Evolutionary conservation across 2,329 filamentous ascomycete species (phyloP), one percentile per base, ranked within the genome.

Genomic region (Alternaria ventricosa): DNA sequence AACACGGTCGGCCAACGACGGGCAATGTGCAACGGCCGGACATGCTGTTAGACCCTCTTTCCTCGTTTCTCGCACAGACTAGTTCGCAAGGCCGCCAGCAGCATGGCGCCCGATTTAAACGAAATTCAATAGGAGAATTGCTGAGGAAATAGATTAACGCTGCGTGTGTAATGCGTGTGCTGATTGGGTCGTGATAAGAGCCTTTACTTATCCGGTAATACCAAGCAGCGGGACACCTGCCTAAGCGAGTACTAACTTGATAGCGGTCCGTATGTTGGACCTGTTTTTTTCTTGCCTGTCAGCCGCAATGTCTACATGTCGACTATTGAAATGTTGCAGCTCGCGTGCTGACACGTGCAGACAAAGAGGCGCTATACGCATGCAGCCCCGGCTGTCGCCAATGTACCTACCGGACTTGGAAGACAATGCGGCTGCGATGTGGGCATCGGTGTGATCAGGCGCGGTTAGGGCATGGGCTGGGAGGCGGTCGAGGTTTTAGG

Each of bases 111-210:
- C 6, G 28, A 23, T 22, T 36, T 30, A 30, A 53, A 20, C 28
- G 12, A 53, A 53, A 53, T 53, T 51, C 49, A 53, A 36, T 53
- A 53, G 49, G 49, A 36, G 49, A 53, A 41, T 15, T 46, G 13
- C 25, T 27, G 11, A 50, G 28, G 11, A 54, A 33, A 53, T 54
- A 59, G 33, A 62, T 62, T 54, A 22, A 30, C 13, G 44, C 28
- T 51, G 54, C 30, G 25, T 53, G 9, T 49, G 22, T 51, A 25
- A 44, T 22, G 9, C n/a, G 12, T 7, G 9, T 15, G 15, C 15
- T 60, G 25, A 63, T 63, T 60, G 60, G 60, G 60, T n/a, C 20
- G 22, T 50, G 60, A 63, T 63, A 63, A 63, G 56, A 30, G n/a
- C 18, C 55, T 46, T 47, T 50, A 55, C 50, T 41, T 54, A 63